Evolutionary conservation across 805 yeast genomes (phyloP), one percentile per base, ranked within the genome.

Genomic region (Blastobotrys mokoenaii): DNA sequence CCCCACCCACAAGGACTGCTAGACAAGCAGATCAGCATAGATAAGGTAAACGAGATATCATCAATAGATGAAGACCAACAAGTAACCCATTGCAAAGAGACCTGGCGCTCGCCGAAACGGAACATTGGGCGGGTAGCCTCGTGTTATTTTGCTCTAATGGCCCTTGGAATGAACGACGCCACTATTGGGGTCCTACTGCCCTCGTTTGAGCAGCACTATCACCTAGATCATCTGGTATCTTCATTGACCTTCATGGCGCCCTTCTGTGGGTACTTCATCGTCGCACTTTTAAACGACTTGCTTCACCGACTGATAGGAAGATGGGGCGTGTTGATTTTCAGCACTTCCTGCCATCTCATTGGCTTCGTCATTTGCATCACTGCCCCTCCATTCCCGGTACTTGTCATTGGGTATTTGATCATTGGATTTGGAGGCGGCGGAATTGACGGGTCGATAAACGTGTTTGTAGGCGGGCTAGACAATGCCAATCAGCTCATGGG

Each of bases 401-500:
- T 75, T 25, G 67, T 73, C 1, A 1, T 63, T 0, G 60, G 67
- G 31, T 69, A 73, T 48, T 54, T 67, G 2, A 51, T 71, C 18
- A 57, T 59, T 38, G 88, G 88, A 0, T 53, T 78, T 34, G 81
- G 82, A 0, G 67, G 67, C 45, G 86, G 87, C 0, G 51, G 72
- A 6, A 51, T 76, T 22, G 86, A 80, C 56, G 76, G 82, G 31
- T 62, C 73, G 8, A 61, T 76, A 53, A 78, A 76, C 52, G 65
- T 76, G n/a, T 79, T 77, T 72, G 50, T 61, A 31, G 59, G 64
- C 5, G 60, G 71, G 46, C 62, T 80, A 31, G 68, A 69, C 17
- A 74, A 77, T 47, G 71, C 76, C 41, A 77, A 82, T 38, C 74
- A 71, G 44, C 67, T 75, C 47, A 69, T 82, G 62, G 84, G 89